Conservation (phyloP, 2,329 filamentous ascomycete genomes). For the Sporothrix phasma region DNA sequence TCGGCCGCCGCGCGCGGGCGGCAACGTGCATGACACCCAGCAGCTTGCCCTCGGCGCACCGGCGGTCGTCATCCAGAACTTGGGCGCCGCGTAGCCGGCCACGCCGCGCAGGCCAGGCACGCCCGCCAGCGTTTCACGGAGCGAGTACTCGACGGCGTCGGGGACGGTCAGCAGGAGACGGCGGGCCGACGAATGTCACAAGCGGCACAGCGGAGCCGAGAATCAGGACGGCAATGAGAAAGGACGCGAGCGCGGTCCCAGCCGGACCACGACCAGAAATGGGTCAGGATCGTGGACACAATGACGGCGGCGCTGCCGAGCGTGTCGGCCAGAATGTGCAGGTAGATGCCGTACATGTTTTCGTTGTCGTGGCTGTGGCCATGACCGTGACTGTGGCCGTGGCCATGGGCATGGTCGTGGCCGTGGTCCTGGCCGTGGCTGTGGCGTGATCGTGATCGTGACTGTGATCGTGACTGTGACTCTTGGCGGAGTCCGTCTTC, state of each 20-base stretch:
- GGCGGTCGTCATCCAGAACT: slow-evolving; percentile 88
- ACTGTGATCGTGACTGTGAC: slow-evolving; percentile 26
- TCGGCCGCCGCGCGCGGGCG: slow-evolving; percentile 60
- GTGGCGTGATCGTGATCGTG: slow-evolving; percentile 32
- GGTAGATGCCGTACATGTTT: slow-evolving; percentile 95
- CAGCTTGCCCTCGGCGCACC: slow-evolving; percentile 45
- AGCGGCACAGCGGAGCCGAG: slow-evolving; percentile 86
- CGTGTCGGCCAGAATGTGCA: slow-evolving; percentile 91
- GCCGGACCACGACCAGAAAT: slow-evolving; percentile 80
- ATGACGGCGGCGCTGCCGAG: slow-evolving; percentile 92
- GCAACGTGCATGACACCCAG: slow-evolving; percentile 81
- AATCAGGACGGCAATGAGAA: slow-evolving; percentile 85
- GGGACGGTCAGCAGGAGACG: slow-evolving; percentile 77
- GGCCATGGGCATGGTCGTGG: slow-evolving; percentile 27
- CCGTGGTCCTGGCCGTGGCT: slow-evolving; percentile 27
- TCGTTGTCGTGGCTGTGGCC: slow-evolving; percentile 68
- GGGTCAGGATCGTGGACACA: slow-evolving; percentile 76
- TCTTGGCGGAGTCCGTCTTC: slow-evolving; percentile 24
- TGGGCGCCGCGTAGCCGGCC: slow-evolving; percentile 72
- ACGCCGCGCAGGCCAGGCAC: slow-evolving; percentile 77
- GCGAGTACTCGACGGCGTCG: slow-evolving; percentile 73
- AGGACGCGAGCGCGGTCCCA: slow-evolving; percentile 93
- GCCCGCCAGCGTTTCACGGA: slow-evolving; percentile 77
- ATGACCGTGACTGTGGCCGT: slow-evolving; percentile 27
- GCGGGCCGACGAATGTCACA: slow-evolving; percentile 72